Conservation (phyloP, 257 asterid genomes). For the Gardenia jasminoides region DNA sequence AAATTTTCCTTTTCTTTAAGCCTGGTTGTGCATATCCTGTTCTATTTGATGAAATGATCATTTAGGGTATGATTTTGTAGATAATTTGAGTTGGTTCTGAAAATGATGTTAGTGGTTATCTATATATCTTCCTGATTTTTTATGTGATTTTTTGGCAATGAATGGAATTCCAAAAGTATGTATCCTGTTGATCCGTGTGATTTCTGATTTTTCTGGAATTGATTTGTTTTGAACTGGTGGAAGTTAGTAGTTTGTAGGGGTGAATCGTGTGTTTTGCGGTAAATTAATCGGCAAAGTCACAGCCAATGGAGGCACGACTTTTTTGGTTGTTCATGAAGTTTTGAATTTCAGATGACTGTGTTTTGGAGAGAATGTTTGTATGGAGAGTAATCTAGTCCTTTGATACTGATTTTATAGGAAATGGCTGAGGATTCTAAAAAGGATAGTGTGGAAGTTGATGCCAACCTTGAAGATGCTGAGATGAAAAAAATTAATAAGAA, state of each 20-base stretch:
- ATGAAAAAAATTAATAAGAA: conserved; percentile 37
- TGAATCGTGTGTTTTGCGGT: neutral
- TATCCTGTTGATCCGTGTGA: neutral
- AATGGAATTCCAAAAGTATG: neutral
- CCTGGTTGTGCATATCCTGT: no score
- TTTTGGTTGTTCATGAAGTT: no score
- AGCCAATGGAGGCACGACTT: no score
- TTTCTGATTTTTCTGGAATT: neutral
- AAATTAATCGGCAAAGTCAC: neutral
- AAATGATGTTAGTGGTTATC: no score
- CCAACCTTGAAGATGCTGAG: conserved; percentile 37
- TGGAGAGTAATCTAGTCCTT: neutral
- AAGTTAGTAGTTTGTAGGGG: neutral
- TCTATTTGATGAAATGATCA: neutral
- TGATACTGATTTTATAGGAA: conserved; percentile 21
- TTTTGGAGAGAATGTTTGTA: neutral
- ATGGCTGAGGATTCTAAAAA: conserved; percentile 63
- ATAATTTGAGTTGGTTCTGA: neutral
- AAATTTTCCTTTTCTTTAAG: neutral
- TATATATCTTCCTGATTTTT: no score
- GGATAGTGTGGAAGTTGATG: conserved; percentile 39
- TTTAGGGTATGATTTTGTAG: neutral
- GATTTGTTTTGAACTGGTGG: neutral
- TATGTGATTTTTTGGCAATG: neutral
- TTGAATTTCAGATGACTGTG: neutral